These are phyloP conservation scores for Phlebiopsis gigantea DNA, from an alignment of 768 basidiomycete species.

Conservation along the genomic window DNA sequence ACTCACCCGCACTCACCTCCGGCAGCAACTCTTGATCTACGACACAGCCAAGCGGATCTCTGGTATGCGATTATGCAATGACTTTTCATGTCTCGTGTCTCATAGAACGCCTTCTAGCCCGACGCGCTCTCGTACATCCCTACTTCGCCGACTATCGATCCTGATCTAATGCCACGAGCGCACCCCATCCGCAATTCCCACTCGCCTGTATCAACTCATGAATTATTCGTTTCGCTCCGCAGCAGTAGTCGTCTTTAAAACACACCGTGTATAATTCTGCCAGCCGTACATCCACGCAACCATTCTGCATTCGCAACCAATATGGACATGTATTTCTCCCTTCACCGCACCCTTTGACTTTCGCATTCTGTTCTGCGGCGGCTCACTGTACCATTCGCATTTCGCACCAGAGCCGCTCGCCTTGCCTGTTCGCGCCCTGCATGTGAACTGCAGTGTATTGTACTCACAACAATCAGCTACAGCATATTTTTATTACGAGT, in stretches of 20 bases:
- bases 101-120: slow-evolving; percentile 33
- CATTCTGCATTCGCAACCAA: neutral
- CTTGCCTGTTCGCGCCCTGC: neutral
- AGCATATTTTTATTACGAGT: neutral
- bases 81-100: neutral
- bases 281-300: neutral
- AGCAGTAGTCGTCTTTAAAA: neutral
- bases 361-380: neutral
- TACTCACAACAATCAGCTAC: neutral
- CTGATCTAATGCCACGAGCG: neutral
- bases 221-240: neutral
- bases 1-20: neutral
- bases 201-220: neutral
- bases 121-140: slow-evolving; percentile 48
- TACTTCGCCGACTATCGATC: slow-evolving; percentile 47
- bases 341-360: neutral
- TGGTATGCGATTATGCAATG: slow-evolving; percentile 42
- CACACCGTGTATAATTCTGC: neutral
- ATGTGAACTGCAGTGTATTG: neutral
- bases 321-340: neutral
- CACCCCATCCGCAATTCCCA: neutral
- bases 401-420: neutral
- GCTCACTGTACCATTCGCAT: neutral
- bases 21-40: slow-evolving; percentile 52
- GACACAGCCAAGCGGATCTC: slow-evolving; percentile 92